Percentiles rank a stretch among this genome's conserved stretches.
phyloP scores from a whole-genome alignment of 1,284 basidiomycete genomes.

The Earliella scabrosa region DNA sequence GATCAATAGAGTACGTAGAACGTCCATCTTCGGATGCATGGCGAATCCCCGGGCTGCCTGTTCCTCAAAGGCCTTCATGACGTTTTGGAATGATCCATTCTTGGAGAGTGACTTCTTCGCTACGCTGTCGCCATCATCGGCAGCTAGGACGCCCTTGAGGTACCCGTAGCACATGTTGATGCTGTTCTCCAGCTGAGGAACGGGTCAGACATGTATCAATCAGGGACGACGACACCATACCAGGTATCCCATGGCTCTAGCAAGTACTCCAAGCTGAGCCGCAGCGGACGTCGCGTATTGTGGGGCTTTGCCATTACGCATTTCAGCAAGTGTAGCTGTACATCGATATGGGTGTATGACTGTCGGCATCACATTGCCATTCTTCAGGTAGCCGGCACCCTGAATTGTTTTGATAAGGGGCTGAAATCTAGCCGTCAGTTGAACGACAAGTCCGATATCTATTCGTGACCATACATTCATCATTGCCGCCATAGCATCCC shows the following conservation, averaged over 20 bases:
- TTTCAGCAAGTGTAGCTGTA: slow-evolving; percentile 42
- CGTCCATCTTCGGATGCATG: slow-evolving; percentile 94
- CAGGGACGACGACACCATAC: slow-evolving; percentile 10
- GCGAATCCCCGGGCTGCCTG: slow-evolving; percentile 57
- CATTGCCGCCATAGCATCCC: slow-evolving; percentile 60
- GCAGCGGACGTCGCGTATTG: slow-evolving; percentile 20
- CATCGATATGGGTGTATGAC: slow-evolving; percentile 61
- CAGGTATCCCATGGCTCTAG: slow-evolving; percentile 25
- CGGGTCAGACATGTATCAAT: background rate
- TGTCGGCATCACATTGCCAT: slow-evolving; percentile 42
- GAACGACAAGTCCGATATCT: background rate
- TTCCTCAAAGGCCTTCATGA: slow-evolving; percentile 68
- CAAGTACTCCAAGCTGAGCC: slow-evolving; percentile 17
- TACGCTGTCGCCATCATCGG: slow-evolving; percentile 33
- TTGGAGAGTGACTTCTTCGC: slow-evolving; percentile 49
- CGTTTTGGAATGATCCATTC: slow-evolving; percentile 61
- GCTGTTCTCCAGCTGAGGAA: slow-evolving; percentile 77
- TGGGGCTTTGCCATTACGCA: slow-evolving; percentile 39
- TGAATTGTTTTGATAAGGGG: slow-evolving; percentile 37
- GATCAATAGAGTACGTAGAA: slow-evolving; percentile 74
- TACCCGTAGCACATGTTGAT: slow-evolving; percentile 76
- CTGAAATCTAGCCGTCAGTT: slow-evolving; percentile 15
- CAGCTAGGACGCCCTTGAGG: slow-evolving; percentile 52
- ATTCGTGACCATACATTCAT: slow-evolving; percentile 67
- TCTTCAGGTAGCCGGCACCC: slow-evolving; percentile 29